Percentiles rank a stretch among this genome's conserved stretches.
phyloP scores from a whole-genome alignment of 305 asterid species.

The Caryopteris hybrid region DNA sequence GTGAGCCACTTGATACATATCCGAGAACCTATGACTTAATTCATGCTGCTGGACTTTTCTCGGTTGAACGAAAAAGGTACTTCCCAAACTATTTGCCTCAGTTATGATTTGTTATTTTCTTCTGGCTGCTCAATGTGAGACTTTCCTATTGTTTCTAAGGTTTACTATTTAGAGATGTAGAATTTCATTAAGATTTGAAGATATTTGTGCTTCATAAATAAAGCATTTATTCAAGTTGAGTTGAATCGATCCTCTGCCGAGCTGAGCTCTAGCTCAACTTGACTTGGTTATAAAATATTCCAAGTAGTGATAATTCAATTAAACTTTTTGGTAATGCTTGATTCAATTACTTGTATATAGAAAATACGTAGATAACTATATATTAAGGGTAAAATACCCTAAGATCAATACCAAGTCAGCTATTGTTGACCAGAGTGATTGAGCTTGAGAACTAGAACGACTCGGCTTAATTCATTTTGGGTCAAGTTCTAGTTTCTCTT shows the following conservation, averaged over 20 bases:
- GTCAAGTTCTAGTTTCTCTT: neutral
- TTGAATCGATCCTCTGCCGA: neutral
- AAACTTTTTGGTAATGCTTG: neutral
- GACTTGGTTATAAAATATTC: no score
- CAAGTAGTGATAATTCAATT: no score
- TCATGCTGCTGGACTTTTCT: slow-evolving; percentile 87
- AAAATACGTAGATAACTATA: no score
- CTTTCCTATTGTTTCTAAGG: neutral
- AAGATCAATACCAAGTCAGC: neutral
- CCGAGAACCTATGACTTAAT: slow-evolving; percentile 86
- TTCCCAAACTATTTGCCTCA: slow-evolving; percentile 10
- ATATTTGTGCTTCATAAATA: neutral
- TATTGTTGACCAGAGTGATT: no score
- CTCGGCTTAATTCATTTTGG: neutral
- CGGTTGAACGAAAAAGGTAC: slow-evolving; percentile 65
- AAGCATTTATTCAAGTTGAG: neutral
- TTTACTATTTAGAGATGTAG: neutral
- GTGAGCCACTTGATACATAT: slow-evolving; percentile 86
- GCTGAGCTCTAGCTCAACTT: neutral
- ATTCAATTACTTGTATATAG: neutral
- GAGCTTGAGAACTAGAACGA: neutral
- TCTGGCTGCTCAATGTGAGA: neutral
- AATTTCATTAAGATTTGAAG: neutral
- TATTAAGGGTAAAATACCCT: neutral
- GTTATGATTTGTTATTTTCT: neutral